phyloP scores from a whole-genome alignment of 805 yeast species.

The Metschnikowia gelsemii region DNA sequence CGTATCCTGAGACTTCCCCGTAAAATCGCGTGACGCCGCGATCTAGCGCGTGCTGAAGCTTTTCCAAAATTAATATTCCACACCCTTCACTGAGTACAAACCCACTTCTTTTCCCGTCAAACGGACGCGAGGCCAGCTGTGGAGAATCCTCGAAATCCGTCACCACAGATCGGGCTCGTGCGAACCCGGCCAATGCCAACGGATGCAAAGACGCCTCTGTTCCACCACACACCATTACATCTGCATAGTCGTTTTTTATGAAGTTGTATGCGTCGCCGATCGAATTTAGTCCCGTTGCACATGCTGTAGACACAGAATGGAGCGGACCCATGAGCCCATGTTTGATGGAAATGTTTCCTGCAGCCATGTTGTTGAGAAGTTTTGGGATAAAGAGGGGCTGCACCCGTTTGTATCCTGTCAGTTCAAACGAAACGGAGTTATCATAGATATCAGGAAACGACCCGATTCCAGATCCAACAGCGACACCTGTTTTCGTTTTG shows the following conservation, averaged over 20 bases:
- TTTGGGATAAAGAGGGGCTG: slow-evolving; percentile 87
- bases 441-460: slow-evolving; percentile 72
- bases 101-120: slow-evolving; percentile 75
- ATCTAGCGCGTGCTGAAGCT: slow-evolving; percentile 65
- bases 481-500: slow-evolving; percentile 54
- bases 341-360: slow-evolving; percentile 82
- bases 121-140: slow-evolving; percentile 74
- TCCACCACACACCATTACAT: slow-evolving; percentile 93
- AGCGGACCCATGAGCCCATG: slow-evolving; percentile 80
- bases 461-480: slow-evolving; percentile 94
- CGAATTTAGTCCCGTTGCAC: slow-evolving; percentile 94
- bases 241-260: slow-evolving; percentile 74
- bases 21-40: slow-evolving; percentile 60
- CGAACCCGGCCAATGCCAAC: slow-evolving; percentile 82
- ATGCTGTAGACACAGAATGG: slow-evolving; percentile 88
- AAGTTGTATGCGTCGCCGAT: slow-evolving; percentile 90
- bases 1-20: slow-evolving; percentile 85
- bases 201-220: slow-evolving; percentile 88
- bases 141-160: slow-evolving; percentile 64
- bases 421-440: slow-evolving; percentile 52
- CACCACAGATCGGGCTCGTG: slow-evolving; percentile 80
- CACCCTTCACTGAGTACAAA: slow-evolving; percentile 94
- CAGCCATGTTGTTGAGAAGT: slow-evolving; percentile 87
- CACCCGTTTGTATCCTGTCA: slow-evolving; percentile 58
- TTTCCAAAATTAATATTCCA: slow-evolving; percentile 77